phyloP scores from a whole-genome alignment of 495 filamentous ascomycete genomes.

The Penicillium paxilli region DNA sequence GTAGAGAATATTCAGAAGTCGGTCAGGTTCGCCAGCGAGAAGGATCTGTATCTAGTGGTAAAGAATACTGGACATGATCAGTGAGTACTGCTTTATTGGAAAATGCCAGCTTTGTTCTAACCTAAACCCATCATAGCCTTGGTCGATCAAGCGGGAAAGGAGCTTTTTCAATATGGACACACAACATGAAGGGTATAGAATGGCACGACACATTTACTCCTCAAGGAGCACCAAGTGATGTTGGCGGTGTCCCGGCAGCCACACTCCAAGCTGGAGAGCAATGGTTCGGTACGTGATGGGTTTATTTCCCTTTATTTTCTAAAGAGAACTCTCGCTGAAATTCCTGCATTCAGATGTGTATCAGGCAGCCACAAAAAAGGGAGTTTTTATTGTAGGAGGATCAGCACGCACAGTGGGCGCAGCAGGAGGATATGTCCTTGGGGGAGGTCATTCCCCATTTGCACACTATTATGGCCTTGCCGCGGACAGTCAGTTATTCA shows the following conservation, averaged over 20 bases:
- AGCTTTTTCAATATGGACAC: background rate
- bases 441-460: slow-evolving; percentile 7
- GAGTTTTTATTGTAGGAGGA: slow-evolving; percentile 1
- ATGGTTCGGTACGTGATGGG: background rate
- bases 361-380: background rate
- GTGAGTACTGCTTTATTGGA: background rate
- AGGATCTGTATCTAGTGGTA: background rate
- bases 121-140: background rate
- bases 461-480: slow-evolving; percentile 3
- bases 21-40: background rate
- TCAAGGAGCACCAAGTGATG: background rate
- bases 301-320: background rate
- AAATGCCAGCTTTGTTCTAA: background rate
- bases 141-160: background rate
- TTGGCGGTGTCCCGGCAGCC: background rate
- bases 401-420: slow-evolving; percentile 4
- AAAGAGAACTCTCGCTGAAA: background rate
- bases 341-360: background rate
- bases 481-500: background rate
- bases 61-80: background rate
- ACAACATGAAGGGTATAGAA: background rate
- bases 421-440: slow-evolving; percentile 7
- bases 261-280: background rate
- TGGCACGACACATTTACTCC: background rate
- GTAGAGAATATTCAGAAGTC: background rate